Conservation (phyloP, 1,139 yeast species). For the Blastobotrys buckinghamii region DNA sequence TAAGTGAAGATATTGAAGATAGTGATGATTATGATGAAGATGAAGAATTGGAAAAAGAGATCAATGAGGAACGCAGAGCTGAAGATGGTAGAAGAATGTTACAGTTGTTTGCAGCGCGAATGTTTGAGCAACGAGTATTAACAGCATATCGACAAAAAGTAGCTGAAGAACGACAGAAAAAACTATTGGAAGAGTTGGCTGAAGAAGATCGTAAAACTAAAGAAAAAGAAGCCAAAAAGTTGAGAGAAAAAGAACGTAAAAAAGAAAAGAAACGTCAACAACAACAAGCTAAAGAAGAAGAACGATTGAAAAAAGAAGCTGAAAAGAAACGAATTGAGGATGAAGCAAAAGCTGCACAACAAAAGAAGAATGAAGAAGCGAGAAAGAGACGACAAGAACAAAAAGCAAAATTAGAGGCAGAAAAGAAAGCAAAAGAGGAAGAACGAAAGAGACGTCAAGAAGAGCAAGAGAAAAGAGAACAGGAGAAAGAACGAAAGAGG, state of each 20-base stretch:
- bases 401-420: slow-evolving; percentile 44
- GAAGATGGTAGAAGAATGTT: slow-evolving; percentile 72
- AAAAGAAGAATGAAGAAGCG: slow-evolving; percentile 50
- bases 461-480: slow-evolving; percentile 43
- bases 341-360: slow-evolving; percentile 39
- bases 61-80: slow-evolving; percentile 45
- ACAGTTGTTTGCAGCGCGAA: slow-evolving; percentile 67
- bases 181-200: slow-evolving; percentile 70
- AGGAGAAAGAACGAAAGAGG: slow-evolving; percentile 40
- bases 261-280: slow-evolving; percentile 70
- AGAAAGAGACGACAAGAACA: slow-evolving; percentile 48
- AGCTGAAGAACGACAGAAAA: slow-evolving; percentile 67
- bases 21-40: slow-evolving; percentile 26
- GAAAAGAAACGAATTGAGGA: slow-evolving; percentile 49
- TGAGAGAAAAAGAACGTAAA: slow-evolving; percentile 67
- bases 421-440: slow-evolving; percentile 32
- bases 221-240: slow-evolving; percentile 67
- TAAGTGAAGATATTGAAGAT: slow-evolving; percentile 27
- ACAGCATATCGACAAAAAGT: slow-evolving; percentile 68
- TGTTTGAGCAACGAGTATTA: slow-evolving; percentile 65
- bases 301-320: slow-evolving; percentile 53
- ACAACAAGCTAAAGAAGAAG: slow-evolving; percentile 73
- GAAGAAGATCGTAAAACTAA: slow-evolving; percentile 65
- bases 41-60: slow-evolving; percentile 33
- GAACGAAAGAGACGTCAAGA: slow-evolving; percentile 29